Percentiles rank a stretch among this genome's conserved stretches.
Conservation (phyloP, 345 rosid species). For the Turnera subulata region DNA sequence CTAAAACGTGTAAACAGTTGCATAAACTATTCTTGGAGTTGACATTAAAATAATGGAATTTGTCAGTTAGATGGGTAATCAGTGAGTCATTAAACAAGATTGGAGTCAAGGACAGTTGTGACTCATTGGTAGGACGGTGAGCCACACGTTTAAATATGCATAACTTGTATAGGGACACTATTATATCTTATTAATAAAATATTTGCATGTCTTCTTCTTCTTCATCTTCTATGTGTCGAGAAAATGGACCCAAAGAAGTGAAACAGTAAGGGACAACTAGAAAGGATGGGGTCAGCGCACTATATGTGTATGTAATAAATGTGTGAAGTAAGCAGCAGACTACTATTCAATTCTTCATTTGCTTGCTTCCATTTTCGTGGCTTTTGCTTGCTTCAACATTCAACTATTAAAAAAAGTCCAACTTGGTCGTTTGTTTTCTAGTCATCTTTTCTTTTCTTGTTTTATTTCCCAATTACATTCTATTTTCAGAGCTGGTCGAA, state of each 20-base stretch:
- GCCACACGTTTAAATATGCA: background rate
- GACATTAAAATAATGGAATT: slow-evolving; percentile 22
- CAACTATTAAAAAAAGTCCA: too few relatives aligned
- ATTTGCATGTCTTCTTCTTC: background rate
- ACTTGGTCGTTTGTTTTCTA: too few relatives aligned
- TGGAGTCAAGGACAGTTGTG: slow-evolving; percentile 17
- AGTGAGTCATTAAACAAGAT: background rate
- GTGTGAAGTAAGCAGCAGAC: background rate
- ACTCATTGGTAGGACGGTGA: slow-evolving; percentile 44
- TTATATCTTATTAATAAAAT: too few relatives aligned
- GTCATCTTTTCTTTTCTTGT: too few relatives aligned
- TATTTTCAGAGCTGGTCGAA: too few relatives aligned
- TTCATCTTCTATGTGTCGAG: too few relatives aligned
- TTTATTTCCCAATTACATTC: too few relatives aligned
- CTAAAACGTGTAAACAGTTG: slow-evolving; percentile 12
- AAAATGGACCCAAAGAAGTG: background rate
- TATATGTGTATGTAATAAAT: slow-evolving; percentile 27
- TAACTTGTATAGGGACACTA: background rate
- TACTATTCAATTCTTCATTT: background rate
- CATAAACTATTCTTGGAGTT: slow-evolving; percentile 14
- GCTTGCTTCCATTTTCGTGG: slow-evolving; percentile 4
- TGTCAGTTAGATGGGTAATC: slow-evolving; percentile 38
- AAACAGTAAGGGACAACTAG: slow-evolving; percentile 18
- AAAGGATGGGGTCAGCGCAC: slow-evolving; percentile 33
- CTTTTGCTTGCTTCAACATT: too few relatives aligned